Evolutionary conservation across 495 filamentous ascomycete species (phyloP).

Genomic region (Cenococcum geophilum): DNA sequence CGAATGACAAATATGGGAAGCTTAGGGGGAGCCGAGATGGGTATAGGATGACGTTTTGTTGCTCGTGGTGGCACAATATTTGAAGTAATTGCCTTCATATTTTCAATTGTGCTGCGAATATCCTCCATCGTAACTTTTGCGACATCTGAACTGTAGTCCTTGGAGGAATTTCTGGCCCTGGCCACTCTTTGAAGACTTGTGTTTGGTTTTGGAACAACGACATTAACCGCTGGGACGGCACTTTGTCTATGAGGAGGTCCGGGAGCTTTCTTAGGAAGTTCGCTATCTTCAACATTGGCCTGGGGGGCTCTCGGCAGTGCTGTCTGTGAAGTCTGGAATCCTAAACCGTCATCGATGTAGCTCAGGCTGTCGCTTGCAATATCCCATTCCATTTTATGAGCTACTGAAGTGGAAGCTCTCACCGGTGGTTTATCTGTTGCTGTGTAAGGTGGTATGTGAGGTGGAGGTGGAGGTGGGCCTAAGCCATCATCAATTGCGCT

Average conservation of each 20-base stretch:
- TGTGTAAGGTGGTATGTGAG: not conserved
- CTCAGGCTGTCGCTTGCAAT: not conserved
- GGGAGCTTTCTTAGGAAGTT: too few species aligned
- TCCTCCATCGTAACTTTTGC: not conserved
- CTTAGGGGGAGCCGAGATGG: not conserved
- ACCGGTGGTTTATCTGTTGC: not conserved
- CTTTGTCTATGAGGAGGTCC: not conserved
- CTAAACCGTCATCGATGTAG: not conserved
- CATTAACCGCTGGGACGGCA: not conserved
- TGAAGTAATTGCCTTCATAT: not conserved
- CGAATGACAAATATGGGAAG: not conserved
- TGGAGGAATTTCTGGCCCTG: not conserved
- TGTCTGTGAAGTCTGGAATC: not conserved
- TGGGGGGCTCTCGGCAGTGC: not conserved
- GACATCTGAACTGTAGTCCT: not conserved
- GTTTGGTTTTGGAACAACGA: not conserved
- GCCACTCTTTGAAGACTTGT: not conserved
- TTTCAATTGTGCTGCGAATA: slow-evolving; percentile 1
- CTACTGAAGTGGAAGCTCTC: not conserved
- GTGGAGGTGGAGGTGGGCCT: not conserved
- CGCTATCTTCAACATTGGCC: too few species aligned
- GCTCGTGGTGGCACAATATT: not conserved
- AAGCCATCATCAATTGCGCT: not conserved
- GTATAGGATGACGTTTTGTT: not conserved
- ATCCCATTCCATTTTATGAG: not conserved